Base-by-base conservation (phyloP, 1,284 basidiomycete species). In the Pascua sp. region DNA sequence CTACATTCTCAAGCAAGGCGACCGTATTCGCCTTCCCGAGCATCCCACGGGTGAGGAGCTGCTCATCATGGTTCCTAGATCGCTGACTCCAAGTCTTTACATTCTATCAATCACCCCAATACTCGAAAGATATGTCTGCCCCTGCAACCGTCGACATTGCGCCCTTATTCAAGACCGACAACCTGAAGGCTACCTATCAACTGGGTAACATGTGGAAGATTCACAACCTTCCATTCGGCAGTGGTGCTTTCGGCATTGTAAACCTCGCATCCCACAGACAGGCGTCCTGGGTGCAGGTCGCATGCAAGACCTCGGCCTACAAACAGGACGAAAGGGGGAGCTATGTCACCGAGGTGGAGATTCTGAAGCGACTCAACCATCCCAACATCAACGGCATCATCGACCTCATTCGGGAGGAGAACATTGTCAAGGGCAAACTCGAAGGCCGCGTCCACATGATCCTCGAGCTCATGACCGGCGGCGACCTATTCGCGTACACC, bases 381-480 rank as follows among this genome's bases (percentile, higher is more conserved):
- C 88, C 89, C 5, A 91, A 90, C 63, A 88, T 92, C 55, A 89
- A 89, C 66, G 81, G 83, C 47, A 84, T 91, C 41, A 84, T 86
- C 54, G 86, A 88, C 18, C 82, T 85, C 60, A 78, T 86, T 51
- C 80, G 85, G 58, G 80, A 84, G 2, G 80, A 81, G 57, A 10
- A 36, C 13, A 11, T 32, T 9, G 13, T 12, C 24, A 15, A 40
- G 8, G 41, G 24, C 3, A 85, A 44, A 7, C 53, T 60, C 40
- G 52, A 7, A 13, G 45, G 39, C 18, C 37, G 13, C 38, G 17
- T 47, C 1, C 83, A 86, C 68, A 84, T 93, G 50, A 89, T 92
- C 70, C 82, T 89, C 32, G 83, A 89, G 67, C 80, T 87, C 36
- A 86, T 85, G 62, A 89, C 89, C 0, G 85, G 86, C 17, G 85